phyloP scores from a whole-genome alignment of 768 basidiomycete genomes.

The Mycena metata region DNA sequence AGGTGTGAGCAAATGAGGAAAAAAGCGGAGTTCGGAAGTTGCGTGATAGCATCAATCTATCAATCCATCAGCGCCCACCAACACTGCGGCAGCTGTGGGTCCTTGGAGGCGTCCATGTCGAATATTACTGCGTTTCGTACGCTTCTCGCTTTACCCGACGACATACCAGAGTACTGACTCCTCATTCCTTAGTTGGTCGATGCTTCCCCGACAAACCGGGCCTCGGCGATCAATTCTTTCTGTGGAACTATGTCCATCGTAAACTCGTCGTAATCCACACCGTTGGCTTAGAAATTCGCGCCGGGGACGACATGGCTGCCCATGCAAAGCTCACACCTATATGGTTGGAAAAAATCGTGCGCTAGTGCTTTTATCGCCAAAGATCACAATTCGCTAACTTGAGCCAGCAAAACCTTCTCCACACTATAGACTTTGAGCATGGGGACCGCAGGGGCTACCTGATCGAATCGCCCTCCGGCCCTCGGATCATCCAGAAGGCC shows the following conservation, averaged over 20 bases:
- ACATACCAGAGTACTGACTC: not conserved
- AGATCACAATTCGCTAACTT: not conserved
- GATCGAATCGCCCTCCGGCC: conserved; percentile 5
- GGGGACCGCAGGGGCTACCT: conserved; percentile 16
- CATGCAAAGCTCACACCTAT: not conserved
- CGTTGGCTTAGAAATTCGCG: not conserved
- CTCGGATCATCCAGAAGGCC: conserved; percentile 26
- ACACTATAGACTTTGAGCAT: conserved; percentile 25
- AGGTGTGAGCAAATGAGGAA: not conserved
- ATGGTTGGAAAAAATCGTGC: conserved; percentile 23
- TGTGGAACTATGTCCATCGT: conserved; percentile 17
- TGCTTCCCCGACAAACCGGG: not conserved
- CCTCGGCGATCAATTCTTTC: not conserved
- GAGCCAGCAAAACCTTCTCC: conserved; percentile 15
- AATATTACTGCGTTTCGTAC: too few relatives aligned
- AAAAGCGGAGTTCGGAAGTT: not conserved
- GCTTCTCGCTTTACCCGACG: not conserved
- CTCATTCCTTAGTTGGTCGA: not conserved
- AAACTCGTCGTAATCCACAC: conserved; percentile 9
- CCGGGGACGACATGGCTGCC: not conserved
- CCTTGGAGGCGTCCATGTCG: too few relatives aligned
- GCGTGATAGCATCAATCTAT: not conserved
- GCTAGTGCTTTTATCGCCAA: not conserved
- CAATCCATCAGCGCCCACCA: not conserved
- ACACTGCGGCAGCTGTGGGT: too few relatives aligned